Evolutionary conservation across 2,329 filamentous ascomycete genomes (phyloP).

Genomic region (Claviceps digitariae): DNA sequence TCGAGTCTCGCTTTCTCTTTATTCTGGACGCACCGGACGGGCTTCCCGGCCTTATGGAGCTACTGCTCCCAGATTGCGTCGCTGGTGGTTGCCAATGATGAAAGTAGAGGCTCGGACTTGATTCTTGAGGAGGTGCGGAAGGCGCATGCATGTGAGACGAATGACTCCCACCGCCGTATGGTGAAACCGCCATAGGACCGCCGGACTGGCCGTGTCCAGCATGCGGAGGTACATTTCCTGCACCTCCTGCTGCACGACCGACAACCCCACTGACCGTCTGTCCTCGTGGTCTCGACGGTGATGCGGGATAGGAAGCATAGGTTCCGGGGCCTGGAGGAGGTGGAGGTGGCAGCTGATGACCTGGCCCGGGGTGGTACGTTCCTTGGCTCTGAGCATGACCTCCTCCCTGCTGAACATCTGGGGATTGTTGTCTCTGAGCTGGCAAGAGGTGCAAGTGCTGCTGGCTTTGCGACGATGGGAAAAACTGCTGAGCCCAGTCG

Average conservation of each 20-base stretch:
- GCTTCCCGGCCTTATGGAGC: constrained; percentile 54
- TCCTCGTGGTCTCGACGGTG: constrained; percentile 35
- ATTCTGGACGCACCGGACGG: constrained; percentile 58
- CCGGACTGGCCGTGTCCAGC: background rate
- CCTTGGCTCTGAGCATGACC: constrained; percentile 24
- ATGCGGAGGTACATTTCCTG: constrained; percentile 27
- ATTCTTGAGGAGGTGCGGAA: constrained; percentile 46
- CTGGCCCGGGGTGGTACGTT: constrained; percentile 26
- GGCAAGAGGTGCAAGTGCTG: constrained; percentile 35
- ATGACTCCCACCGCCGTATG: constrained; percentile 21
- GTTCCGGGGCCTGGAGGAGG: constrained; percentile 23
- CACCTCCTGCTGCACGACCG: constrained; percentile 27
- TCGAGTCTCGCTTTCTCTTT: constrained; percentile 32
- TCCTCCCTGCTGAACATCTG: constrained; percentile 38
- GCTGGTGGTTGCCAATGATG: constrained; percentile 84
- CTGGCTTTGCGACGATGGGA: constrained; percentile 36
- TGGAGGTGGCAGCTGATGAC: constrained; percentile 6
- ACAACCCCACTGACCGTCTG: constrained; percentile 31
- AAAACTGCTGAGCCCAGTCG: constrained; percentile 56
- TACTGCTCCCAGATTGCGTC: constrained; percentile 40
- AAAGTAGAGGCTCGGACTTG: constrained; percentile 71
- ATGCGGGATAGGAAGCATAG: constrained; percentile 33
- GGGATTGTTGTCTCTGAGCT: constrained; percentile 35
- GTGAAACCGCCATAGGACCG: constrained; percentile 17
- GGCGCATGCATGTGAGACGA: constrained; percentile 38